Evolutionary conservation across 2,329 filamentous ascomycete genomes (phyloP).

Genomic region (Fusarium sp.): DNA sequence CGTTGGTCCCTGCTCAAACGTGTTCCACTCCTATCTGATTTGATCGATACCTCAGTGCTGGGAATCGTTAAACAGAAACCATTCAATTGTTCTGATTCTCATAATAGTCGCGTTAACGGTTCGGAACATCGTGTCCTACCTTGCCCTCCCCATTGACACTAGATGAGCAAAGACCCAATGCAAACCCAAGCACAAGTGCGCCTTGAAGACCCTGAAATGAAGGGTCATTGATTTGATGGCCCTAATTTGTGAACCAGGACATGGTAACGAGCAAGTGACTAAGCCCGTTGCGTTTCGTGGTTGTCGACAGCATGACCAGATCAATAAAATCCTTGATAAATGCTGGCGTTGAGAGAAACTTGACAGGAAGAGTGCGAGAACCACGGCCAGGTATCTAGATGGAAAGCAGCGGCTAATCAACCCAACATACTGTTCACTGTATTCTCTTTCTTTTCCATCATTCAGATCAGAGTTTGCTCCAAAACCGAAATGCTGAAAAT

Average conservation of each 20-base stretch:
- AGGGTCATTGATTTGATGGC: constrained; percentile 29
- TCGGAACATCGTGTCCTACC: not conserved
- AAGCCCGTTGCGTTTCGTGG: constrained; percentile 22
- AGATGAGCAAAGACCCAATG: not conserved
- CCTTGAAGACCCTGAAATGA: constrained; percentile 17
- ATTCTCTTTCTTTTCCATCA: not conserved
- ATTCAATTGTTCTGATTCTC: not conserved
- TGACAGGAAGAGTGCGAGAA: not conserved
- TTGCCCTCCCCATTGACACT: not conserved
- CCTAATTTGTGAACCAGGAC: constrained; percentile 26
- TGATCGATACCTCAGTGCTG: not conserved
- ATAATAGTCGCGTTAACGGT: not conserved
- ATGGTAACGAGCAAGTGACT: constrained; percentile 30
- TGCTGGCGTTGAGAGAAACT: not conserved
- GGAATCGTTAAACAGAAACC: not conserved
- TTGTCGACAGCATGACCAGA: constrained; percentile 16
- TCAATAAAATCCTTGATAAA: not conserved
- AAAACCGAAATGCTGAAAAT: not conserved
- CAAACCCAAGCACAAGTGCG: constrained; percentile 1
- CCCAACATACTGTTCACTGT: not conserved
- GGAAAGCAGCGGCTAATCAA: not conserved
- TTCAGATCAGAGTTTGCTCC: not conserved
- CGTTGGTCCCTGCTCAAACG: constrained; percentile 31
- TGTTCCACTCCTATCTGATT: constrained; percentile 15
- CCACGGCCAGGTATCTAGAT: not conserved